These are phyloP conservation scores for Saururus chinensis DNA, from an alignment of 164 flowering plant genomes.

Conservation along the genomic window DNA sequence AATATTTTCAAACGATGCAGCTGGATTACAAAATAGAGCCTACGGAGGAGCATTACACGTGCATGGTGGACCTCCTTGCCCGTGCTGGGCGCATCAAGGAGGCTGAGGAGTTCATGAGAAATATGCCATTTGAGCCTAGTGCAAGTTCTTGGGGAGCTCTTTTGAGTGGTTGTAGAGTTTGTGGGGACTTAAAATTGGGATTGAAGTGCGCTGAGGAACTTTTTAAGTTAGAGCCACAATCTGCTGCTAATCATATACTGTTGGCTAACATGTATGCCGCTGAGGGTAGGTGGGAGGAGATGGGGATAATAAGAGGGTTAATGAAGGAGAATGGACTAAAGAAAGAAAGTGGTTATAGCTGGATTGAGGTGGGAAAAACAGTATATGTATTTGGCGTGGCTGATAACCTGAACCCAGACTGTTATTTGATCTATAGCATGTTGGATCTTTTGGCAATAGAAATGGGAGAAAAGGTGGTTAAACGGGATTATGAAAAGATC, in stretches of 20 bases:
- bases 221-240: slow-evolving; percentile 12
- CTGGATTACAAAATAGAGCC: slow-evolving; percentile 7
- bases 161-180: slow-evolving; percentile 8
- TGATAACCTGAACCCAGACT: slow-evolving; percentile 14
- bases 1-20: slow-evolving; percentile 9
- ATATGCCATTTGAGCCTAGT: slow-evolving; percentile 16
- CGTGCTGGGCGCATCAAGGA: slow-evolving; percentile 14
- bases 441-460: slow-evolving; percentile 5
- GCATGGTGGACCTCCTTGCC: slow-evolving; percentile 12
- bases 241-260: slow-evolving; percentile 13
- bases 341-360: slow-evolving; percentile 18
- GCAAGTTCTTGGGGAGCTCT: slow-evolving; percentile 18
- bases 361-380: slow-evolving; percentile 13
- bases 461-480: slow-evolving; percentile 1
- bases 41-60: slow-evolving; percentile 10
- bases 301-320: slow-evolving; percentile 10
- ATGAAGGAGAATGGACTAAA: slow-evolving; percentile 12
- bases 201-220: slow-evolving; percentile 14
- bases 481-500: background rate
- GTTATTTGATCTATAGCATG: slow-evolving; percentile 6
- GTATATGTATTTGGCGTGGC: slow-evolving; percentile 15
- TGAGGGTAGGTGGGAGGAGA: slow-evolving; percentile 14
- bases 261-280: slow-evolving; percentile 20
- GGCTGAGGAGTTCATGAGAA: slow-evolving; percentile 11
- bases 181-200: slow-evolving; percentile 9